These are phyloP conservation scores for Cyclospora cayetanensis DNA, from an alignment of 169 alveolate species.

Conservation along the genomic window DNA sequence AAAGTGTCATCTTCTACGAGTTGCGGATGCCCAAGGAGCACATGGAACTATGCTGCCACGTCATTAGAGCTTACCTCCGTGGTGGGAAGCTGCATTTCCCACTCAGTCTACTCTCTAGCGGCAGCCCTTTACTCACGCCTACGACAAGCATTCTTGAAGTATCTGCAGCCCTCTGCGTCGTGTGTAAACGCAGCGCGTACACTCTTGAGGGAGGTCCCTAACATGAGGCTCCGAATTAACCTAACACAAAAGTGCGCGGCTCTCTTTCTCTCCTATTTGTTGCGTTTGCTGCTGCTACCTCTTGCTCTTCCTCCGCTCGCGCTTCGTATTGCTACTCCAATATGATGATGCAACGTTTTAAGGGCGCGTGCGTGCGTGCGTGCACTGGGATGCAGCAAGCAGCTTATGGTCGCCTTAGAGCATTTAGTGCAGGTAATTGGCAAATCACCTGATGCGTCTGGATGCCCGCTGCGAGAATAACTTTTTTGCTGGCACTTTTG, in stretches of 20 bases:
- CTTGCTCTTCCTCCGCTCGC: background rate
- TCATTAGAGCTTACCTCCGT: background rate
- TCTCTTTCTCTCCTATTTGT: background rate
- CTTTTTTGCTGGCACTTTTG: no score
- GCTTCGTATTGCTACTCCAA: background rate
- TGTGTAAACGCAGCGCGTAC: background rate
- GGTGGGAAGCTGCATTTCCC: no score
- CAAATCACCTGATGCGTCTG: no score
- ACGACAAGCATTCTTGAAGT: no score
- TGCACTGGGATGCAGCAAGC: background rate
- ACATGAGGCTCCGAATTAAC: background rate
- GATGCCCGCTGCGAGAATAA: no score
- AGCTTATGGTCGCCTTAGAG: background rate
- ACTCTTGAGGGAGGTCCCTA: background rate
- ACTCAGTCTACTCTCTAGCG: no score
- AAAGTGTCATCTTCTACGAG: background rate
- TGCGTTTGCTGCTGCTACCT: background rate
- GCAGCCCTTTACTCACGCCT: no score
- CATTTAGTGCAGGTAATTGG: no score
- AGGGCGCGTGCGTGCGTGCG: background rate
- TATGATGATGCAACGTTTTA: background rate
- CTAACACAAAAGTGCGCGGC: background rate
- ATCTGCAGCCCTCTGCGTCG: no score
- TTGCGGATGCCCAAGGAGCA: background rate
- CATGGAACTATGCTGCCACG: background rate